These are phyloP conservation scores for Russula sp. DNA, from an alignment of 768 basidiomycete species.

Conservation along the genomic window DNA sequence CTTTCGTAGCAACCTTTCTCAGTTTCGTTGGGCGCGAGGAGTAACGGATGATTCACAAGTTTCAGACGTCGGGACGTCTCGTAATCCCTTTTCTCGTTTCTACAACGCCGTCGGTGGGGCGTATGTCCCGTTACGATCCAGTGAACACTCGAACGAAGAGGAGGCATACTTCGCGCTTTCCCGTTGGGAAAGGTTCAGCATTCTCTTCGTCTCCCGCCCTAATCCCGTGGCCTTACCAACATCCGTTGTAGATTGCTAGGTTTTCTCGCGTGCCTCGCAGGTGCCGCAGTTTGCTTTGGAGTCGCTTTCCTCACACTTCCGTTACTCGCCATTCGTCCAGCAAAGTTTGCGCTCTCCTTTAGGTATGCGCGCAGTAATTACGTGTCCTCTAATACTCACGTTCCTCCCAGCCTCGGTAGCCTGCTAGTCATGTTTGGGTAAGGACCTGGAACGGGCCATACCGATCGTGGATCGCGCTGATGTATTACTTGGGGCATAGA, in stretches of 20 bases:
- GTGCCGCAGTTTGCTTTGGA: slow-evolving; percentile 90
- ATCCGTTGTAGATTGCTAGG: slow-evolving; percentile 62
- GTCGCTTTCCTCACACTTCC: slow-evolving; percentile 84
- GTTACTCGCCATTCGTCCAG: slow-evolving; percentile 62
- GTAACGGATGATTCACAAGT: slow-evolving; percentile 63
- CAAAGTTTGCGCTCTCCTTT: slow-evolving; percentile 89
- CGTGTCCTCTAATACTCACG: neutral
- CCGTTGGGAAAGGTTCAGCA: slow-evolving; percentile 81
- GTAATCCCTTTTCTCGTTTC: slow-evolving; percentile 75
- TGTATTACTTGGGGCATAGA: slow-evolving; percentile 32
- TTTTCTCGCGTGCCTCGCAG: slow-evolving; percentile 83
- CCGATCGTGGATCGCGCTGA: neutral
- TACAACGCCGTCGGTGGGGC: slow-evolving; percentile 81
- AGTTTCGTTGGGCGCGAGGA: slow-evolving; percentile 82
- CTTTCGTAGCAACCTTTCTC: slow-evolving; percentile 70
- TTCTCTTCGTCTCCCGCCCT: slow-evolving; percentile 5
- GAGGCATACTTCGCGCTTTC: slow-evolving; percentile 91
- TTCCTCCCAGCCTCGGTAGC: slow-evolving; percentile 61
- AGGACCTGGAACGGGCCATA: slow-evolving; percentile 26
- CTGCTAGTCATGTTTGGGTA: slow-evolving; percentile 95
- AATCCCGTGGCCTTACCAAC: neutral
- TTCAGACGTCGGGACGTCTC: slow-evolving; percentile 29
- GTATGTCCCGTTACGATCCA: slow-evolving; percentile 83
- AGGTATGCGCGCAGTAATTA: slow-evolving; percentile 41
- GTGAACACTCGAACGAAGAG: slow-evolving; percentile 84